These are phyloP conservation scores for Hypoxylon fuscum DNA, from an alignment of 495 filamentous ascomycete species.

Conservation along the genomic window DNA sequence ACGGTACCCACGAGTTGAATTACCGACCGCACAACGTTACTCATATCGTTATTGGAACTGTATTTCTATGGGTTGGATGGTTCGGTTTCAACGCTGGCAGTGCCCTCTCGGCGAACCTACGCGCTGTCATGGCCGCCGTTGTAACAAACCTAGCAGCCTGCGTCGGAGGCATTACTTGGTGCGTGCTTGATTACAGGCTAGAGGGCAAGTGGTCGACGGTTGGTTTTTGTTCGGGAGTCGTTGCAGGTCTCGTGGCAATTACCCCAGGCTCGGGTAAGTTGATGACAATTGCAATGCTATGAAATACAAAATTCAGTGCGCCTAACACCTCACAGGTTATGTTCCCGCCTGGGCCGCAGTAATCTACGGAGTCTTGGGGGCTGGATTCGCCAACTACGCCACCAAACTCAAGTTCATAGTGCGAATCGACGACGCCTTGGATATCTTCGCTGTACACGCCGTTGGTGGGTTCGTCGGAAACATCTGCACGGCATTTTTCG, in stretches of 20 bases:
- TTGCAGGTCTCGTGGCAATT: slow-evolving; percentile 91
- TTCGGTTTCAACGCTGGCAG: slow-evolving; percentile 98
- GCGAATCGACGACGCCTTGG: slow-evolving; percentile 86
- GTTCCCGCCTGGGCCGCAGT: slow-evolving; percentile 95
- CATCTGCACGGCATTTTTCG: slow-evolving; percentile 89
- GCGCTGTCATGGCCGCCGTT: slow-evolving; percentile 79
- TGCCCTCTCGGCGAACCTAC: slow-evolving; percentile 87
- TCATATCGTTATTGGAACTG: slow-evolving; percentile 94
- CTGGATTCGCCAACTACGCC: slow-evolving; percentile 88
- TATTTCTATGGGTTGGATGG: slow-evolving; percentile 99
- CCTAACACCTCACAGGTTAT: slow-evolving; percentile 61
- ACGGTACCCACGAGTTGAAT: slow-evolving; percentile 89
- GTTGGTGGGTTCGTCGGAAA: slow-evolving; percentile 92
- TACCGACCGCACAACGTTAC: slow-evolving; percentile 98
- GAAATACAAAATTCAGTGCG: neutral
- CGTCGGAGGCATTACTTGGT: slow-evolving; percentile 94
- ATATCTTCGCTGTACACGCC: slow-evolving; percentile 93
- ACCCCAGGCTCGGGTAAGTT: slow-evolving; percentile 79
- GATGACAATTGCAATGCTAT: neutral
- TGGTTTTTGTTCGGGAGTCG: slow-evolving; percentile 93
- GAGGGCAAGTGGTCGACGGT: slow-evolving; percentile 97
- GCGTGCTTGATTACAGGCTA: slow-evolving; percentile 90
- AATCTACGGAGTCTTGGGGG: slow-evolving; percentile 86
- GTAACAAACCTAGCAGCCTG: slow-evolving; percentile 81
- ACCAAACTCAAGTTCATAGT: slow-evolving; percentile 96